Conservation (phyloP, 352 stramenopile genomes). For the Pythium plurisporium region DNA sequence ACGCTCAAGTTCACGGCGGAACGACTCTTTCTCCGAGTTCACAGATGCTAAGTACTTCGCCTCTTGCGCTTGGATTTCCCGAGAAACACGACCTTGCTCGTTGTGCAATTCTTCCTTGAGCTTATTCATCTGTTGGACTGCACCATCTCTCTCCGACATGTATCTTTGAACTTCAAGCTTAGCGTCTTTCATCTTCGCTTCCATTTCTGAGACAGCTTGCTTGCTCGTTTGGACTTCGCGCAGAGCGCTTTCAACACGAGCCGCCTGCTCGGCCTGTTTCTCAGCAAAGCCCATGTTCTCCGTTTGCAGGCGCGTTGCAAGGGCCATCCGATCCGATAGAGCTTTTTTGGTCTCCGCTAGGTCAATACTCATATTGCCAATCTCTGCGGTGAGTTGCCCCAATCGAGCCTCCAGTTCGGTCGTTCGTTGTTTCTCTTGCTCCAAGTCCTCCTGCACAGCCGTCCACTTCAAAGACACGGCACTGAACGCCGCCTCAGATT, state of each 20-base stretch:
- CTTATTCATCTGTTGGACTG: constrained; percentile 28
- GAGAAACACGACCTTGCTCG: constrained; percentile 35
- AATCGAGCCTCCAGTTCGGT: constrained; percentile 41
- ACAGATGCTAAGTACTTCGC: constrained; percentile 25
- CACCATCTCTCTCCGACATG: constrained; percentile 48
- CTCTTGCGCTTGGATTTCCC: constrained; percentile 31
- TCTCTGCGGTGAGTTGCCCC: constrained; percentile 50
- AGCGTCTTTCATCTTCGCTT: constrained; percentile 48
- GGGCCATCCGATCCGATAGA: constrained; percentile 75
- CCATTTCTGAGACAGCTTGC: constrained; percentile 37
- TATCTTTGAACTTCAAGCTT: constrained; percentile 48
- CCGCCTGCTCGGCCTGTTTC: constrained; percentile 74
- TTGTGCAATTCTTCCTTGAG: constrained; percentile 36
- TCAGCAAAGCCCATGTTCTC: constrained; percentile 84
- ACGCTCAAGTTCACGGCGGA: constrained; percentile 52
- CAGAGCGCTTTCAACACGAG: constrained; percentile 62
- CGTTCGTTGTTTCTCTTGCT: constrained; percentile 32
- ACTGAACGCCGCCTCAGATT: constrained; percentile 27
- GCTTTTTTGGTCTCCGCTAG: constrained; percentile 79
- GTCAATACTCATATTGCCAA: constrained; percentile 67
- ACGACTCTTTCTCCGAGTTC: constrained; percentile 37
- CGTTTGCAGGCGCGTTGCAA: constrained; percentile 75
- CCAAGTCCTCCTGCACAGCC: constrained; percentile 32
- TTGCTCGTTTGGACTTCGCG: constrained; percentile 48
- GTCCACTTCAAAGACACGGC: constrained; percentile 28